Percentiles rank a stretch among this genome's conserved stretches.
Evolutionary conservation across 2,329 filamentous ascomycete genomes (phyloP).

Genomic region (Clonostachys rosea): DNA sequence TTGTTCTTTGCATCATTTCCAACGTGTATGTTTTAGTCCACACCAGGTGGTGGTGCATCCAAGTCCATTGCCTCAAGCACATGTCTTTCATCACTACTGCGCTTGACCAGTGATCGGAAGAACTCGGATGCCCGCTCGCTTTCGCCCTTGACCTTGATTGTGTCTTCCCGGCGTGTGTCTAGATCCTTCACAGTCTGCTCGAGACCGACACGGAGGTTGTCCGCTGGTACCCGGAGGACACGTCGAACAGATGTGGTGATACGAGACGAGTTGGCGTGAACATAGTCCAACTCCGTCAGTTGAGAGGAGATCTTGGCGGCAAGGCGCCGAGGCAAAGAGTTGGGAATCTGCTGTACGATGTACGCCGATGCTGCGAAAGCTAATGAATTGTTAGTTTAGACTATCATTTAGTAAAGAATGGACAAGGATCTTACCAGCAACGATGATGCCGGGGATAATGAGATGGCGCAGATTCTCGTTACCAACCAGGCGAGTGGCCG

Average conservation of each 20-base stretch:
- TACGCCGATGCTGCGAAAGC: conserved; percentile 74
- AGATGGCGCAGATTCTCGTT: conserved; percentile 76
- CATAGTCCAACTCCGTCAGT: conserved; percentile 82
- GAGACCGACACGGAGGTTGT: conserved; percentile 78
- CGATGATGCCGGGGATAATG: conserved; percentile 73
- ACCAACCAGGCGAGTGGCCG: conserved; percentile 74
- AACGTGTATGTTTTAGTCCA: background rate
- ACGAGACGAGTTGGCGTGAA: conserved; percentile 80
- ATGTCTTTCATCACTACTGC: conserved; percentile 48
- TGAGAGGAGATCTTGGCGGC: conserved; percentile 79
- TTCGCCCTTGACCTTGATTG: conserved; percentile 74
- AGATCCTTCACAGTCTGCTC: conserved; percentile 84
- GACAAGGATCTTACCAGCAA: conserved; percentile 64
- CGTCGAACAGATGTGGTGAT: conserved; percentile 84
- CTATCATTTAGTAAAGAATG: background rate
- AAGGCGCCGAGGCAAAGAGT: conserved; percentile 81
- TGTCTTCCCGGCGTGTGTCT: conserved; percentile 73
- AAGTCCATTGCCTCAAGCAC: conserved; percentile 49
- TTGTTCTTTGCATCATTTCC: conserved; percentile 9
- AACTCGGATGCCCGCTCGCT: conserved; percentile 86
- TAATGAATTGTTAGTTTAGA: conserved; percentile 23
- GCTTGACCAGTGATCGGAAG: conserved; percentile 78
- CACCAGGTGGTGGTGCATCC: conserved; percentile 41
- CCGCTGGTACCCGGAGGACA: conserved; percentile 81
- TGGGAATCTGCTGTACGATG: conserved; percentile 80